Base-by-base conservation (phyloP, 208 protist genomes). In the Phytomonas francai region DNA sequence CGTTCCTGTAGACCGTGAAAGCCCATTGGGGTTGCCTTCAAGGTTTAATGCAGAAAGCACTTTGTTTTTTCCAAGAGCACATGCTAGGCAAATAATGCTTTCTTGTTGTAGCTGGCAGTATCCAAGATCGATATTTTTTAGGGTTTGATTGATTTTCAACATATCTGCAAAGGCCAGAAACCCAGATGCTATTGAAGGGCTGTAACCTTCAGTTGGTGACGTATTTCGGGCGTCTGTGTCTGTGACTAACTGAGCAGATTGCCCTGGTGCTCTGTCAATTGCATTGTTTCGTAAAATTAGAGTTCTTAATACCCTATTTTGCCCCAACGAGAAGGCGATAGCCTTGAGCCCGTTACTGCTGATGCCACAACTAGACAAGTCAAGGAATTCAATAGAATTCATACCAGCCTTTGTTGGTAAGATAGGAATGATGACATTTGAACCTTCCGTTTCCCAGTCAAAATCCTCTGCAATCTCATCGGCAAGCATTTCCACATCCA, bases 211-310 rank as follows among this genome's bases (percentile, higher is more conserved):
- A 14, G 39, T 28, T 16, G 63, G n/a, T 29, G 70, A 65, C 29
- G 34, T 36, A 25, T 45, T 67, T 42, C 67, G 67, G 33, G 5
- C 42, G 14, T 54, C 45, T 8, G 19, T 25, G 19, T 54, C 6
- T 54, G 45, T 54, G 6, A 22, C 19, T 25, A 25, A 25, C 45
- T 54, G 45, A 25, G 45, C 6, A 22, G 45, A 54, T 25, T 69
- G 30, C 31, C 63, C 42, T 34, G 63, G 67, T 30, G 59, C 63
- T 39, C 81, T 80, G 11, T 72, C 83, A 64, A 92, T 79, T n/a
- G 59, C 72, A 67, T 95, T 95, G 65, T 88, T 78, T 0, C 87
- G 74, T 58, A 95, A 65, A 25, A 86, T 71, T n/a, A 95, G 73
- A 51, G 76, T 74, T 69, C 83, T 75, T 27, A 95, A 67, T 9